phyloP scores from a whole-genome alignment of 768 basidiomycete species.

The Podaxis sp. region DNA sequence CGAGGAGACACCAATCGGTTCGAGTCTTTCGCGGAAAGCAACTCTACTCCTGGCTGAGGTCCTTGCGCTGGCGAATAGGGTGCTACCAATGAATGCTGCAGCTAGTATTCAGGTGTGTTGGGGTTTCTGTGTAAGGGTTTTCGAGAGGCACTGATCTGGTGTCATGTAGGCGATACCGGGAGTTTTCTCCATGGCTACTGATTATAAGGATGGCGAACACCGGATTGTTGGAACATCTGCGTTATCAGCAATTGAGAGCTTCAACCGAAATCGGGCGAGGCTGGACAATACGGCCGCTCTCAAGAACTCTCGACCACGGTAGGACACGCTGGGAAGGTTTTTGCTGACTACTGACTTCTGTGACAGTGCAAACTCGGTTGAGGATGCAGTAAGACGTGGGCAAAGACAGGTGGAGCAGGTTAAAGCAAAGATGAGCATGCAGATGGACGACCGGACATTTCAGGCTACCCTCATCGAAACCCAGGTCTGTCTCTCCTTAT shows the following conservation, averaged over 20 bases:
- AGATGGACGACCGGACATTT: conserved; percentile 95
- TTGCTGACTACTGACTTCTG: not conserved
- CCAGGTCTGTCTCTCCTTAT: conserved; percentile 49
- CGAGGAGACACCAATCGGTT: conserved; percentile 73
- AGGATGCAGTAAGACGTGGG: conserved; percentile 83
- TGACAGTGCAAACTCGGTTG: conserved; percentile 71
- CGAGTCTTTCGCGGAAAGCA: conserved; percentile 82
- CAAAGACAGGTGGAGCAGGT: conserved; percentile 90
- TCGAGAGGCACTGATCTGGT: not conserved
- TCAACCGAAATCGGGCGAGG: conserved; percentile 85
- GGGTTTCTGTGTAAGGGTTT: not conserved
- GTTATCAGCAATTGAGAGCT: conserved; percentile 85
- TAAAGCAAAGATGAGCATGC: conserved; percentile 86
- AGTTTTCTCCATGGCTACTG: conserved; percentile 81
- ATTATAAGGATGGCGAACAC: conserved; percentile 75
- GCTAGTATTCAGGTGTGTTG: conserved; percentile 74
- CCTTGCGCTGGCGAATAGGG: conserved; percentile 82
- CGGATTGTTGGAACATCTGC: conserved; percentile 84
- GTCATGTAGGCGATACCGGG: conserved; percentile 71
- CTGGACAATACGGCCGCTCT: conserved; percentile 53
- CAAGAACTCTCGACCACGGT: conserved; percentile 69
- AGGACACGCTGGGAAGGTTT: conserved; percentile 11
- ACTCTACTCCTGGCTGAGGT: conserved; percentile 90
- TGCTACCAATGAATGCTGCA: conserved; percentile 79
- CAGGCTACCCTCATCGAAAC: conserved; percentile 83